A percentile compares a stretch with the other conserved stretches of the same genome.
phyloP scores from a whole-genome alignment of 768 basidiomycete species.

The Pleurotus ostreatus region DNA sequence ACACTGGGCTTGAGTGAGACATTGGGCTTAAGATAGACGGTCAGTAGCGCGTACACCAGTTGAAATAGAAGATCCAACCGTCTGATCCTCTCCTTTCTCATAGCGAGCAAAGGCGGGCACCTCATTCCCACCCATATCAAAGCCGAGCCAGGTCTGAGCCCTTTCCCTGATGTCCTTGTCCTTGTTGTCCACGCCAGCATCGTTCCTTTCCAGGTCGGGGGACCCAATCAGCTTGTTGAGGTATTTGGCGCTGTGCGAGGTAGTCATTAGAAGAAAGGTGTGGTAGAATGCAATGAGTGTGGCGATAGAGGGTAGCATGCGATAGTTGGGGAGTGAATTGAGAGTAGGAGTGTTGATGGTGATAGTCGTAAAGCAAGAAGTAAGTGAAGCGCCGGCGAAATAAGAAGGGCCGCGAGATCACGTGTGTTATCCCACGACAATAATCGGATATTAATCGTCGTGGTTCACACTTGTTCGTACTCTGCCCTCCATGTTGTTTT shows the following conservation, averaged over 20 bases:
- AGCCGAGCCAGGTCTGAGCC: neutral
- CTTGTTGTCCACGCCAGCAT: neutral
- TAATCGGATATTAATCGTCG: no score
- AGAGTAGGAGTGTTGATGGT: conserved; percentile 2
- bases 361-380: conserved; percentile 2
- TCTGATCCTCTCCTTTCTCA: neutral
- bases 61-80: neutral
- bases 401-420: no score
- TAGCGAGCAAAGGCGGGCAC: neutral
- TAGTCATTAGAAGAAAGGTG: conserved; percentile 3
- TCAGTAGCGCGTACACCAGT: neutral
- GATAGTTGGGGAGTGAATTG: neutral
- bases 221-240: no score
- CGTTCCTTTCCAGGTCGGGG: neutral
- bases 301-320: conserved; percentile 7
- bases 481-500: no score
- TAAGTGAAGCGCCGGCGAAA: neutral
- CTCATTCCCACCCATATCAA: neutral
- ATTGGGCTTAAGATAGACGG: neutral
- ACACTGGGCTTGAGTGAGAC: no score
- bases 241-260: neutral
- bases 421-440: no score
- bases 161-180: neutral
- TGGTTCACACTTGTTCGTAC: no score
- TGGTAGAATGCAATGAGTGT: conserved; percentile 8